Conservation (phyloP, 768 basidiomycete species). For the Neoboletus brunneissimus region DNA sequence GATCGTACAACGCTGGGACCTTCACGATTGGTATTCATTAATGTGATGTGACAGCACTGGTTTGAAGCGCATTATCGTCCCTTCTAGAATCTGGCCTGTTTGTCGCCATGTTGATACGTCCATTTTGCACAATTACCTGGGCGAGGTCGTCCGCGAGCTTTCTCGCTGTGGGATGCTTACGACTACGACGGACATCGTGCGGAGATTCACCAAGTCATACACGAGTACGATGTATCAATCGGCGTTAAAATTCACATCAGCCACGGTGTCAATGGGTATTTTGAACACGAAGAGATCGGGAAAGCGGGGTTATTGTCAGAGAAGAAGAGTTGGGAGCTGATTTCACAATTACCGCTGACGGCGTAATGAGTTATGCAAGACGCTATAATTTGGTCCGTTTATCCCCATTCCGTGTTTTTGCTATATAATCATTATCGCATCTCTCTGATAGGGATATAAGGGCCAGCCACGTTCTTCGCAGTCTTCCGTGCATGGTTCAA, state of each 20-base stretch:
- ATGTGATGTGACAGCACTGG: conserved; percentile 9
- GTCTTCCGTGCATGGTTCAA: conserved; percentile 26
- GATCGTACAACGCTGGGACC: conserved; percentile 22
- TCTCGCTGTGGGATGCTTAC: conserved; percentile 14
- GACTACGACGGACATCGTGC: conserved; percentile 29
- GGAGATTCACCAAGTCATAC: conserved; percentile 22
- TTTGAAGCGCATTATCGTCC: conserved; percentile 14
- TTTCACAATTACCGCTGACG: conserved; percentile 27
- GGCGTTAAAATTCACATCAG: conserved; percentile 20
- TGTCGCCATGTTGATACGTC: conserved; percentile 15
- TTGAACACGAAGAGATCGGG: conserved; percentile 12
- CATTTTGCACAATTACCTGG: conserved; percentile 19
- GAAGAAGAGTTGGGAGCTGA: conserved; percentile 11
- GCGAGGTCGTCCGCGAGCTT: conserved; percentile 17
- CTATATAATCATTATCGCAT: neutral
- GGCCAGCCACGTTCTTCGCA: conserved; percentile 16
- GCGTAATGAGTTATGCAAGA: conserved; percentile 20
- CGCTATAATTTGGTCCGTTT: conserved; percentile 18
- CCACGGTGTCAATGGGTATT: conserved; percentile 17
- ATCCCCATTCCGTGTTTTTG: neutral
- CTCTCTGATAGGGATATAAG: conserved; percentile 15
- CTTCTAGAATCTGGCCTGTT: conserved; percentile 22
- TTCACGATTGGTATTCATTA: conserved; percentile 18
- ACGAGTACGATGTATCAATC: conserved; percentile 19
- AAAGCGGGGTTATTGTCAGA: conserved; percentile 14